phyloP scores from a whole-genome alignment of 805 yeast genomes.

The Wickerhamomyces silvicola region DNA sequence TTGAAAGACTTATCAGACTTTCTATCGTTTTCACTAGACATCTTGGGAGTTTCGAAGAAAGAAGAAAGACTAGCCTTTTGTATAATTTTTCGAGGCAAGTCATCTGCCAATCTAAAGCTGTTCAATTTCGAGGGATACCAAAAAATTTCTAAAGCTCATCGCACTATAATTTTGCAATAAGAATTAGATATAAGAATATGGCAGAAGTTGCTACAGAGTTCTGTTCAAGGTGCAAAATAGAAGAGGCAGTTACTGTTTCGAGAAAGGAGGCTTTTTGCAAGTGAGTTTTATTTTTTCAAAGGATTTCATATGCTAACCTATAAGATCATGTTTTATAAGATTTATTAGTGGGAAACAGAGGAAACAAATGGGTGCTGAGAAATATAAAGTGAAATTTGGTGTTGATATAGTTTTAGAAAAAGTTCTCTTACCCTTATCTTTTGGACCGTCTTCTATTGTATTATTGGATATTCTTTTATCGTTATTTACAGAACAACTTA shows the following conservation, averaged over 20 bases:
- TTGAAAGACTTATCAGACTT: constrained; percentile 15
- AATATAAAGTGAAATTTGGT: constrained; percentile 65
- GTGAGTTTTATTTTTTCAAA: constrained; percentile 4
- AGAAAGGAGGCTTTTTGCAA: constrained; percentile 64
- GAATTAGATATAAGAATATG: constrained; percentile 1
- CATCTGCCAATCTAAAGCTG: background rate
- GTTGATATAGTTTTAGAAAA: constrained; percentile 34
- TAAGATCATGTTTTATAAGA: constrained; percentile 51
- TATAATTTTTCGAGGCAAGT: no score
- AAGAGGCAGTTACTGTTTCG: constrained; percentile 37
- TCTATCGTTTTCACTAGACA: constrained; percentile 9
- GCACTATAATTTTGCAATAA: background rate
- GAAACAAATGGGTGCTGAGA: constrained; percentile 63
- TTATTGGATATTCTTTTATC: constrained; percentile 60
- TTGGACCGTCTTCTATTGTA: constrained; percentile 63
- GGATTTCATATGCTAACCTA: background rate
- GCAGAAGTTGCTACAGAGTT: no score
- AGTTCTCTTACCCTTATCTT: constrained; percentile 56
- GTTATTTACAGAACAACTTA: constrained; percentile 54
- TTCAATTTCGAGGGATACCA: no score
- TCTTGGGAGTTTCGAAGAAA: background rate
- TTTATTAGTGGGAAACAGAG: constrained; percentile 78
- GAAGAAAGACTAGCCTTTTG: background rate
- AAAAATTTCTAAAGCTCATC: no score
- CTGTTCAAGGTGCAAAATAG: constrained; percentile 41